Evolutionary conservation across 306 rosid species (phyloP).

Genomic region (Cicer pinnatifidum): DNA sequence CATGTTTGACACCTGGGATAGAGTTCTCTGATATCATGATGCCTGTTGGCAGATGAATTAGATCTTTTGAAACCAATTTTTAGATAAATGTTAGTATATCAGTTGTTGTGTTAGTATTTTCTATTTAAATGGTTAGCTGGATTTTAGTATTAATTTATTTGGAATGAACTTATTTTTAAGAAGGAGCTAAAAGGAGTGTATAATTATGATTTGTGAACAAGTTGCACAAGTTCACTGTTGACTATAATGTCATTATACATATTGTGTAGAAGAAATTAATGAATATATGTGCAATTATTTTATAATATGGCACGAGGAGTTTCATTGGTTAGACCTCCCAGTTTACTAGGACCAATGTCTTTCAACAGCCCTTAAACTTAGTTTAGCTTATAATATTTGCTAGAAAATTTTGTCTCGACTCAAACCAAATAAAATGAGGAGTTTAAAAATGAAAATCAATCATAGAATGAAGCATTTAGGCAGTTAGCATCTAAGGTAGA

Average conservation of each 20-base stretch:
- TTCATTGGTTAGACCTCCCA: too few relatives aligned
- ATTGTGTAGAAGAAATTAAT: neutral
- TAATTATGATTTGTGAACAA: neutral
- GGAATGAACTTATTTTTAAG: neutral
- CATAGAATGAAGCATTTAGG: too few relatives aligned
- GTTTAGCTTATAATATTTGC: too few relatives aligned
- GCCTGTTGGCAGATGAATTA: conserved; percentile 47
- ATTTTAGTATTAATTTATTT: neutral
- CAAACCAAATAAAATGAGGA: too few relatives aligned
- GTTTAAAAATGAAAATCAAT: too few relatives aligned
- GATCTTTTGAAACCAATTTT: neutral
- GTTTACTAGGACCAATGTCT: too few relatives aligned
- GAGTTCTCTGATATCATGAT: conserved; percentile 52
- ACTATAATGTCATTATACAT: neutral
- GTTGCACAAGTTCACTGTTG: neutral
- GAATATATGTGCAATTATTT: neutral
- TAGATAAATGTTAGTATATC: too few relatives aligned
- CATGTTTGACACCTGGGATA: conserved; percentile 54
- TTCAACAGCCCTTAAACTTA: too few relatives aligned
- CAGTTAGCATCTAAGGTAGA: too few relatives aligned
- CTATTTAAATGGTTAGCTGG: too few relatives aligned
- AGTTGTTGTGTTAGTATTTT: too few relatives aligned
- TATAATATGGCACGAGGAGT: neutral
- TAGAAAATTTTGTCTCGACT: too few relatives aligned
- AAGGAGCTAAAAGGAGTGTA: neutral